Conservation (phyloP, 768 basidiomycete species). For the Gelatoporia subvermispora region DNA sequence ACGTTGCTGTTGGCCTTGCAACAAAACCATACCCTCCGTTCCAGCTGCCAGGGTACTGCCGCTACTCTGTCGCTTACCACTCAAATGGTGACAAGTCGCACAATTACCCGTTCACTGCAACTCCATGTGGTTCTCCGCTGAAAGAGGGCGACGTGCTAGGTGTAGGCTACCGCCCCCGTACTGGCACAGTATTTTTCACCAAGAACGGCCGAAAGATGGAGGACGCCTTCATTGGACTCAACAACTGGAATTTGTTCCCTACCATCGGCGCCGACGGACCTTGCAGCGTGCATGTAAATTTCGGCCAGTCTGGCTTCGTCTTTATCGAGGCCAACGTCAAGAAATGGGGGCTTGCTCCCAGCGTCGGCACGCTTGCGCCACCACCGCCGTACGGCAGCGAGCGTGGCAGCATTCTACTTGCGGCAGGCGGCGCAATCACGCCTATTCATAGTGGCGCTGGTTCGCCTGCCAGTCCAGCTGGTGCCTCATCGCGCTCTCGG, state of each 20-base stretch:
- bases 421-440: slow-evolving; percentile 61
- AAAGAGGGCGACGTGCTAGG: slow-evolving; percentile 96
- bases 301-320: slow-evolving; percentile 97
- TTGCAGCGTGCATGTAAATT: slow-evolving; percentile 94
- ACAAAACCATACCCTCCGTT: slow-evolving; percentile 97
- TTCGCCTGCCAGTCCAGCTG: slow-evolving; percentile 39
- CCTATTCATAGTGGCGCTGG: slow-evolving; percentile 30
- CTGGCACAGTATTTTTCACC: slow-evolving; percentile 98
- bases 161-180: slow-evolving; percentile 91
- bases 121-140: slow-evolving; percentile 76
- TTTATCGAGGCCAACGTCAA: slow-evolving; percentile 99
- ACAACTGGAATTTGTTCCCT: slow-evolving; percentile 91
- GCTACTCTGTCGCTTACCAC: slow-evolving; percentile 90
- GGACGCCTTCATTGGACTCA: slow-evolving; percentile 90
- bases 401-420: slow-evolving; percentile 90
- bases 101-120: slow-evolving; percentile 90
- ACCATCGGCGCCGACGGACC: slow-evolving; percentile 95
- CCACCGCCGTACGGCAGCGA: slow-evolving; percentile 98
- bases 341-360: slow-evolving; percentile 98
- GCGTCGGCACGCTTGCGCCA: slow-evolving; percentile 93
- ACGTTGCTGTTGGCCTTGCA: slow-evolving; percentile 87
- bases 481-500: slow-evolving; percentile 45
- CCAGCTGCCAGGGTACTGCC: slow-evolving; percentile 81
- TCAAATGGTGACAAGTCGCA: slow-evolving; percentile 96
- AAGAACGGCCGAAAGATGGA: slow-evolving; percentile 96